Conservation (phyloP, 1,284 basidiomycete species). For the Trametes sp. region DNA sequence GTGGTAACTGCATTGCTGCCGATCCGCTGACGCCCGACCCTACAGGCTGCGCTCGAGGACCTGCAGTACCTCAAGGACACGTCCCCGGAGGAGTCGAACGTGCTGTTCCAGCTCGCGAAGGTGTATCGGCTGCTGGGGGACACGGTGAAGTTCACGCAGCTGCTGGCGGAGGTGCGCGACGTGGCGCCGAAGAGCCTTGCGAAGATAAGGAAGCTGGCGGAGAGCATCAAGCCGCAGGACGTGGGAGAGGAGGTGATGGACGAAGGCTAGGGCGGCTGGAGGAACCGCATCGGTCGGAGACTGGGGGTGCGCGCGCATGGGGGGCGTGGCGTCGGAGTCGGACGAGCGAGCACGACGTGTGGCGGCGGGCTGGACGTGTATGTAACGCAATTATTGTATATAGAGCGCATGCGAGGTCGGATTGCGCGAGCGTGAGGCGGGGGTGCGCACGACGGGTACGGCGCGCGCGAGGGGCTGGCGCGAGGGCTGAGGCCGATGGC, state of each 20-base stretch:
- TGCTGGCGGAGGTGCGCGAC: constrained; percentile 89
- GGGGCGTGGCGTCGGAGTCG: background rate
- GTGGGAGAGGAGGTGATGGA: constrained; percentile 69
- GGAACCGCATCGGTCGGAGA: constrained; percentile 26
- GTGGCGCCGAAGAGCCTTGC: constrained; percentile 79
- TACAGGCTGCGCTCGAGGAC: constrained; percentile 79
- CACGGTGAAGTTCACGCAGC: constrained; percentile 79
- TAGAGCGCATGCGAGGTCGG: constrained; percentile 16
- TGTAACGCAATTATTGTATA: constrained; percentile 28
- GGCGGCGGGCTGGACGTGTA: constrained; percentile 7
- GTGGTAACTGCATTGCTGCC: background rate
- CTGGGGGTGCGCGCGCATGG: constrained; percentile 3
- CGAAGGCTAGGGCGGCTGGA: constrained; percentile 54
- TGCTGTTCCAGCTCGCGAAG: constrained; percentile 94
- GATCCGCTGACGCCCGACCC: constrained; percentile 9
- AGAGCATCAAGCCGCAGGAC: constrained; percentile 69
- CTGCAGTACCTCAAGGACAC: constrained; percentile 80
- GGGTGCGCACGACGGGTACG: background rate
- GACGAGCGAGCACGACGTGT: background rate
- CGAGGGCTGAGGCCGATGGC: constrained; percentile 6
- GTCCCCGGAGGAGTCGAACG: constrained; percentile 93
- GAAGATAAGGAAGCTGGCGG: constrained; percentile 80
- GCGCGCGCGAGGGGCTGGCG: background rate
- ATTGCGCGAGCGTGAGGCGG: constrained; percentile 16
- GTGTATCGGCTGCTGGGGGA: constrained; percentile 84